Evolutionary conservation across 2,329 filamentous ascomycete genomes (phyloP).

Genomic region (Allantophomopsis cytisporea): DNA sequence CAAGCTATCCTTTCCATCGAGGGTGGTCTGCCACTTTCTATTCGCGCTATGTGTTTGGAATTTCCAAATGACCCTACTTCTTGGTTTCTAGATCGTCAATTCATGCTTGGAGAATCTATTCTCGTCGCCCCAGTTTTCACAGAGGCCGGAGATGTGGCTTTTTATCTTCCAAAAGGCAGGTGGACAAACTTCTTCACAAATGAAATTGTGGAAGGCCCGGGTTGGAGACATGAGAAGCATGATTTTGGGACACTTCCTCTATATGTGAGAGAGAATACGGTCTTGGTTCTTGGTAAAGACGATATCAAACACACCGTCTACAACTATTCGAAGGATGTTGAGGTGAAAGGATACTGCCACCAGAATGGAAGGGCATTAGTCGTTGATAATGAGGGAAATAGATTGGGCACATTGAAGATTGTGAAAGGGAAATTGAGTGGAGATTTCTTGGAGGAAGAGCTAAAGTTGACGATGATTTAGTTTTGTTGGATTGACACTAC

Average conservation of each 20-base stretch:
- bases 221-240: constrained; percentile 31
- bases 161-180: constrained; percentile 37
- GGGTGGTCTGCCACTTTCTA: constrained; percentile 35
- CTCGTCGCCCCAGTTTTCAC: constrained; percentile 44
- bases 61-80: constrained; percentile 45
- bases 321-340: constrained; percentile 17
- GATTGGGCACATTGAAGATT: constrained; percentile 25
- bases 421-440: constrained; percentile 25
- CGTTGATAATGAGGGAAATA: constrained; percentile 27
- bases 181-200: constrained; percentile 36
- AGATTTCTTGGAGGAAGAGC: constrained; percentile 12
- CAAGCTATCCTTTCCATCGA: constrained; percentile 33
- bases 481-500: no score
- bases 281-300: constrained; percentile 16
- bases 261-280: constrained; percentile 24
- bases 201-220: constrained; percentile 23
- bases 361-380: constrained; percentile 26
- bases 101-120: constrained; percentile 44
- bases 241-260: constrained; percentile 30
- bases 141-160: constrained; percentile 38
- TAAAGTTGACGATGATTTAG: constrained; percentile 14
- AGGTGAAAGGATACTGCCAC: constrained; percentile 31
- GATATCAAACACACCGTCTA: constrained; percentile 15
- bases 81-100: constrained; percentile 44
- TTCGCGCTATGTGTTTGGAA: constrained; percentile 44